Evolutionary conservation across 345 rosid species (phyloP).

Genomic region (Alliaria petiolata): DNA sequence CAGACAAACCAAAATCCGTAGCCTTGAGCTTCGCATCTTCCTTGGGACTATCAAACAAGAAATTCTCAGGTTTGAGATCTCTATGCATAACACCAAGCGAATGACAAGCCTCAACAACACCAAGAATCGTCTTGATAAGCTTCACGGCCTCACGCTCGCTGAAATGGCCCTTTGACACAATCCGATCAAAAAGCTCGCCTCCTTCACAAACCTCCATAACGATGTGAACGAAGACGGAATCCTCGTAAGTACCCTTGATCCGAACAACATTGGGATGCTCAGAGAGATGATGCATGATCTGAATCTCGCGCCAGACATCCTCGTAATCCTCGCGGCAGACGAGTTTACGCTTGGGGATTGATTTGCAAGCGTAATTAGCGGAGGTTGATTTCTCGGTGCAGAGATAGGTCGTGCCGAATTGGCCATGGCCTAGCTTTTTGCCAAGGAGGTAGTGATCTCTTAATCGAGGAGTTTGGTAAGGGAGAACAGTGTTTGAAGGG

Average conservation of each 20-base stretch:
- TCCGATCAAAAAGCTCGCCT: conserved; percentile 95
- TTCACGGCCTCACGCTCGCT: conserved; percentile 94
- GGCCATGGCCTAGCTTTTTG: conserved; percentile 96
- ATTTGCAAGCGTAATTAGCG: conserved; percentile 72
- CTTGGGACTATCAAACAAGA: conserved; percentile 70
- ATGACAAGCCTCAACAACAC: conserved; percentile 91
- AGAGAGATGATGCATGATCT: conserved; percentile 97
- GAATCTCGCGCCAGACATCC: conserved; percentile 98
- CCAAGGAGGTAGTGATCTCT: conserved; percentile 78
- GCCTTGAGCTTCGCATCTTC: conserved; percentile 90
- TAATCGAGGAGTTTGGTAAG: conserved; percentile 78
- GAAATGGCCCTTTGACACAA: conserved; percentile 90
- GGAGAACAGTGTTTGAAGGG: conserved; percentile 56
- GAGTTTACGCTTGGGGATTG: conserved; percentile 90
- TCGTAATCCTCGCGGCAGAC: conserved; percentile 91
- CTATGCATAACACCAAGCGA: conserved; percentile 97
- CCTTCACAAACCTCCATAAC: conserved; percentile 98
- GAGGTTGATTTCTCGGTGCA: conserved; percentile 66
- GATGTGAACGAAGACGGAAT: conserved; percentile 81
- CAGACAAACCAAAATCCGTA: conserved; percentile 89
- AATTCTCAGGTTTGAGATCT: conserved; percentile 98
- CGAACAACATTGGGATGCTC: conserved; percentile 81
- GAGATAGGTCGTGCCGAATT: conserved; percentile 89
- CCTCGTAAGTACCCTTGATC: conserved; percentile 91
- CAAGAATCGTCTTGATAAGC: conserved; percentile 79